Evolutionary conservation across 208 protist species (phyloP).

Genomic region (Baffinella frigidus): DNA sequence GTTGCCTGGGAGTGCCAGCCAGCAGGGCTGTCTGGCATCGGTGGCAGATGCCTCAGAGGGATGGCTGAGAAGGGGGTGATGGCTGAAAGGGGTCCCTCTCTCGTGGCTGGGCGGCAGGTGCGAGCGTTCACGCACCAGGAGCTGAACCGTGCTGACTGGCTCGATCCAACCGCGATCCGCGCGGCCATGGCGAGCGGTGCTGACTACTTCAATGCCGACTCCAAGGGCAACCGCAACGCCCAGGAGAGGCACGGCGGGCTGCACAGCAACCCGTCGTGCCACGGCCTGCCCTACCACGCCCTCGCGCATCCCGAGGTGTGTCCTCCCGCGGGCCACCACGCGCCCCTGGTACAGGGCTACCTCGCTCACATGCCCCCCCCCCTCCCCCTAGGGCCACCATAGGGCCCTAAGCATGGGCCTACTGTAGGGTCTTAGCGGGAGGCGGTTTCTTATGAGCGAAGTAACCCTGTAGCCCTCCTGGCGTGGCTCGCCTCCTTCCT

Average conservation of each 20-base stretch:
- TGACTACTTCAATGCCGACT: slow-evolving; percentile 49
- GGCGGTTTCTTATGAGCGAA: not conserved
- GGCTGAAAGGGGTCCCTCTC: too few relatives aligned
- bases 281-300: not conserved
- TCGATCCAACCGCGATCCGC: not conserved
- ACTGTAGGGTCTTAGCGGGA: too few relatives aligned
- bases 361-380: not conserved
- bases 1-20: too few relatives aligned
- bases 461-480: not conserved
- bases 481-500: not conserved
- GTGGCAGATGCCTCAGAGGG: too few relatives aligned
- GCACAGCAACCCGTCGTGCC: not conserved
- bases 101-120: too few relatives aligned
- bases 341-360: not conserved
- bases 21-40: too few relatives aligned
- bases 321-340: not conserved
- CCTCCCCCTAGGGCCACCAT: not conserved
- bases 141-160: slow-evolving; percentile 7
- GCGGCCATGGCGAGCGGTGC: not conserved
- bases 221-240: not conserved
- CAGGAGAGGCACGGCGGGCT: not conserved
- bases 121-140: slow-evolving; percentile 38
- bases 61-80: too few relatives aligned
- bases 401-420: too few relatives aligned
- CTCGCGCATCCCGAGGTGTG: not conserved